phyloP scores from a whole-genome alignment of 495 filamentous ascomycete genomes.

The Lophiostoma macrostomum region DNA sequence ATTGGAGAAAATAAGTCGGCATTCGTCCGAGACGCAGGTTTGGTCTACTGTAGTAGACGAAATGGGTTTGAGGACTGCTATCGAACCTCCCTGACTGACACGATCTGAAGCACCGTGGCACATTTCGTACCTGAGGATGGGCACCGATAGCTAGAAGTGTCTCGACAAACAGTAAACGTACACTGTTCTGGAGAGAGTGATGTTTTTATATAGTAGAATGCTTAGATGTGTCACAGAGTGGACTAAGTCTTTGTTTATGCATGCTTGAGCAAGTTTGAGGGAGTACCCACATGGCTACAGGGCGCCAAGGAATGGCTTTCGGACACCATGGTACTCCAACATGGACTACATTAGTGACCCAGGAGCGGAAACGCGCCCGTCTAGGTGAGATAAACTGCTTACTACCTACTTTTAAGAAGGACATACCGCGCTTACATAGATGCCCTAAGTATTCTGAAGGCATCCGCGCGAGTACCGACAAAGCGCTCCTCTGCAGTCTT shows the following conservation, averaged over 20 bases:
- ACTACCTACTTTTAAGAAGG: too few relatives aligned
- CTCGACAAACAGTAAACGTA: too few relatives aligned
- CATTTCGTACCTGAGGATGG: conserved; percentile 2
- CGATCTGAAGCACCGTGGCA: conserved; percentile 19
- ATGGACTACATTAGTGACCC: too few relatives aligned
- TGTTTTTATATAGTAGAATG: too few relatives aligned
- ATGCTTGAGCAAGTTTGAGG: conserved; percentile 25
- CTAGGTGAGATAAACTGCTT: too few relatives aligned
- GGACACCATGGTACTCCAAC: conserved; percentile 1
- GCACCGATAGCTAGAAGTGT: too few relatives aligned
- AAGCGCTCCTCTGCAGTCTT: conserved; percentile 37
- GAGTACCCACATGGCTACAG: conserved; percentile 18
- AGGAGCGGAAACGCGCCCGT: too few relatives aligned
- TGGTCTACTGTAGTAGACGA: not conserved
- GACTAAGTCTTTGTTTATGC: too few relatives aligned
- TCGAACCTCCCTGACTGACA: conserved; percentile 20
- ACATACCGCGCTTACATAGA: too few relatives aligned
- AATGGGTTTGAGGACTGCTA: conserved; percentile 14
- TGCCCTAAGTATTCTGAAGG: conserved; percentile 34
- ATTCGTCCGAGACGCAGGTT: not conserved
- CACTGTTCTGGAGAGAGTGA: too few relatives aligned
- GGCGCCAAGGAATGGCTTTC: not conserved
- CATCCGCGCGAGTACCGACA: conserved; percentile 30
- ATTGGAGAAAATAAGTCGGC: conserved; percentile 20
- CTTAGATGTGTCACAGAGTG: too few relatives aligned